Evolutionary conservation across 202 grass and related monocot species (phyloP).

Genomic region (Schoenoplectus tabernaemontani): DNA sequence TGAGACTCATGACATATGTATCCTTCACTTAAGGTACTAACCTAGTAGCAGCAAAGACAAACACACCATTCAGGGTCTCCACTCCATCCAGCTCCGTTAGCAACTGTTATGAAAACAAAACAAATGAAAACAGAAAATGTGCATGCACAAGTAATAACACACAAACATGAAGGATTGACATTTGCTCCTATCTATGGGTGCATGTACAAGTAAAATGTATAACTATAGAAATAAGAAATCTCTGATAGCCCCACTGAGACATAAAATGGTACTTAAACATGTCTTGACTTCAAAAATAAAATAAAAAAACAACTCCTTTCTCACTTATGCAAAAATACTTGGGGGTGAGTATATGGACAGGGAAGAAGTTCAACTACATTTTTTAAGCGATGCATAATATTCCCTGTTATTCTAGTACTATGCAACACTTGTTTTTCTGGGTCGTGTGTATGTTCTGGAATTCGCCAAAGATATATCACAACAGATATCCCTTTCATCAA

Average conservation of each 20-base stretch:
- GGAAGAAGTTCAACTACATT: background rate
- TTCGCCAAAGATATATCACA: background rate
- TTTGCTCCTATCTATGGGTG: no score
- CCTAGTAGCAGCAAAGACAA: slow-evolving; percentile 97
- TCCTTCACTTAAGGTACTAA: slow-evolving; percentile 26
- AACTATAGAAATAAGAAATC: background rate
- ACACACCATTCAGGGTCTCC: slow-evolving; percentile 83
- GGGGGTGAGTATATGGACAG: background rate
- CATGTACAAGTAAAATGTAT: no score
- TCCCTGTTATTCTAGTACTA: background rate
- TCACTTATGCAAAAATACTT: background rate
- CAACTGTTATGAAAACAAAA: slow-evolving; percentile 51
- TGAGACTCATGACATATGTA: background rate
- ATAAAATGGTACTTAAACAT: background rate
- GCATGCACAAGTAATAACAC: background rate
- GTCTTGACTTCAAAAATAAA: background rate
- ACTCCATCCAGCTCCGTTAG: slow-evolving; percentile 96
- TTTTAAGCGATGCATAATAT: background rate
- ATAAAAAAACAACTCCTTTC: background rate
- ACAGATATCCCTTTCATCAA: background rate
- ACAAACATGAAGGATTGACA: background rate
- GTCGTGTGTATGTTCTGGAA: background rate
- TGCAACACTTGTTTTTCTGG: background rate
- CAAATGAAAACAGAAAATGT: background rate
- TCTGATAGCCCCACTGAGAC: background rate